Conservation (phyloP, 495 filamentous ascomycete species). For the Neurospora sp. region DNA sequence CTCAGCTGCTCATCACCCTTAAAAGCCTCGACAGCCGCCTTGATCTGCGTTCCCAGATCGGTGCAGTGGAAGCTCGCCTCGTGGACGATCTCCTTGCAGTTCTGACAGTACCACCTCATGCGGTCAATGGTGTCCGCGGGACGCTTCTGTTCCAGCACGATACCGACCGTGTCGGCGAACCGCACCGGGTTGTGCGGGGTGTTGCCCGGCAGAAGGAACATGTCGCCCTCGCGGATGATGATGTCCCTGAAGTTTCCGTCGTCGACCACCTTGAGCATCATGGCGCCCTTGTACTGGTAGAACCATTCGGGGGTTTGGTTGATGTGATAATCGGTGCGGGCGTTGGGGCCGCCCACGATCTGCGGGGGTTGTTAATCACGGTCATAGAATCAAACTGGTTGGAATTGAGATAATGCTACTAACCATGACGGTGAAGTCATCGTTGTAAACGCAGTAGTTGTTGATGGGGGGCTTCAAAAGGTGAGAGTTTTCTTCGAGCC, state of each 20-base stretch:
- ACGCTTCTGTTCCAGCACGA: conserved; percentile 85
- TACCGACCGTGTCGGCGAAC: conserved; percentile 58
- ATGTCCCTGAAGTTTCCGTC: conserved; percentile 67
- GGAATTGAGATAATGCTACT: not conserved
- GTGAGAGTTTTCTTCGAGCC: conserved; percentile 87
- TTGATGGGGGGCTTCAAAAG: conserved; percentile 92
- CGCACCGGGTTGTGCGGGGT: conserved; percentile 73
- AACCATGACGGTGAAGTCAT: conserved; percentile 70
- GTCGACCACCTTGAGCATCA: conserved; percentile 87
- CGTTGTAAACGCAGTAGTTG: conserved; percentile 92
- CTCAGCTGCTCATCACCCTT: conserved; percentile 59
- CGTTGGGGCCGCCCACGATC: conserved; percentile 96
- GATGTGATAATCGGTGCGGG: conserved; percentile 96
- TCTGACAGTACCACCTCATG: conserved; percentile 84
- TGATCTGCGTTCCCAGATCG: conserved; percentile 94
- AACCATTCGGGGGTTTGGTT: conserved; percentile 96
- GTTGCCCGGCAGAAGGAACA: conserved; percentile 87
- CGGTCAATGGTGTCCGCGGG: conserved; percentile 59
- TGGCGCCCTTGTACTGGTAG: conserved; percentile 87
- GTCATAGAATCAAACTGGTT: not conserved
- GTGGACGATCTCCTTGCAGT: conserved; percentile 64
- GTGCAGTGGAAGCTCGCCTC: conserved; percentile 83
- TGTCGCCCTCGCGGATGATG: conserved; percentile 80
- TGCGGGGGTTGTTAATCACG: conserved; percentile 17
- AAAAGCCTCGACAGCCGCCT: conserved; percentile 80